Base-by-base conservation (phyloP, 768 basidiomycete genomes). In the Pleurotus tuber-regium region DNA sequence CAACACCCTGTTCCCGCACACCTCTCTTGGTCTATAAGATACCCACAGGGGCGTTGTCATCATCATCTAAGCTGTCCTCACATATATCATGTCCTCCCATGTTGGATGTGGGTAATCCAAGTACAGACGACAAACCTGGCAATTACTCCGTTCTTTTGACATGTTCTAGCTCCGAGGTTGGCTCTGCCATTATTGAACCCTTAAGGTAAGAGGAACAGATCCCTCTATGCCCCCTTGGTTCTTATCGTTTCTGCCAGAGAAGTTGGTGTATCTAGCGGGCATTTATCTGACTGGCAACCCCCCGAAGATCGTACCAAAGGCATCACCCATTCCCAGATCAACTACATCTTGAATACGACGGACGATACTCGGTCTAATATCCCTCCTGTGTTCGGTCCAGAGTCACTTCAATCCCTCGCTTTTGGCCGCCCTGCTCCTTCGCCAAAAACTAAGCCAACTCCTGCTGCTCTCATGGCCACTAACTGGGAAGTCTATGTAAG, bases 41-140 rank as follows among this genome's bases (percentile, higher is more conserved):
- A 40, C 66, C 72, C 41, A 74, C 69, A 49, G 70, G 76, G 54
- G 71, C 74, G 40, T 79, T 69, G 60, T 79, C 75, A 76, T 73
- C 74, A n/a, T 66, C 61, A 51, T 69, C 78, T 53, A 66, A 68
- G 57, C 65, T 73, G 55, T 71, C 73, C 21, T 78, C 74, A 29
- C 66, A 72, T 59, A 75, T 74, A 69, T 61, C 57, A 46, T 59
- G 65, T 53, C 65, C 63, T 43, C 74, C 76, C 24, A 60, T 68
- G 47, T 61, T 72, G 56, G 46, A 48, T 23, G 31, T 31, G 29
- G 46, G 46, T 29, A 48, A 31, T 21, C 46, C 46, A 21, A 31
- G 29, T 8, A 33, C 46, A 48, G 46, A 48, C n/a, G 19, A 28
- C 8, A 31, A 48, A 48, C 35, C 46, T 21, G 46, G 35, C 35